Percentiles rank a stretch among this genome's conserved stretches.
These are phyloP conservation scores for Chalciporus sp. DNA, from an alignment of 1,284 basidiomycete genomes.

Conservation along the genomic window DNA sequence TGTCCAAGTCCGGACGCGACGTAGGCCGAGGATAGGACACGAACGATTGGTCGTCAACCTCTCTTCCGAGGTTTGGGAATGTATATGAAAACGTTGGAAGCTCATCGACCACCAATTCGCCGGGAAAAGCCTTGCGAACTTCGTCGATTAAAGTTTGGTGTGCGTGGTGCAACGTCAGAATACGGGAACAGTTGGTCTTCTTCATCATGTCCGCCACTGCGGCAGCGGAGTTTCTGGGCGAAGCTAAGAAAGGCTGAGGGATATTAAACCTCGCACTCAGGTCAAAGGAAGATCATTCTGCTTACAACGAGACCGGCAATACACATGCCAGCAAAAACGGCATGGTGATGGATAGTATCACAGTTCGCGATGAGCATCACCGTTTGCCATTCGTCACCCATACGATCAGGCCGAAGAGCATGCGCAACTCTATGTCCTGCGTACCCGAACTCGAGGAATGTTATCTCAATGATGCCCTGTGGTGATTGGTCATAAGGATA, in stretches of 20 bases:
- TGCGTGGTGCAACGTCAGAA: constrained; percentile 26
- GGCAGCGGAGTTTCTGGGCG: constrained; percentile 31
- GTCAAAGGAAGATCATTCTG: no score
- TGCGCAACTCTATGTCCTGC: constrained; percentile 31
- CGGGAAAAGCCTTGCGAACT: constrained; percentile 8
- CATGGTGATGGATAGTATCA: constrained; percentile 32
- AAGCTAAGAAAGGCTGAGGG: constrained; percentile 38
- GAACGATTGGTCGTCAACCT: constrained; percentile 26
- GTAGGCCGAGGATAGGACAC: constrained; percentile 21
- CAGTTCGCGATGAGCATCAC: constrained; percentile 31
- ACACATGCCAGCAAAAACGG: constrained; percentile 26
- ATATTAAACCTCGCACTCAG: background rate
- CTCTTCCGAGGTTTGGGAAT: constrained; percentile 34
- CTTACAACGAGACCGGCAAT: constrained; percentile 31
- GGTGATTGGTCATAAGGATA: constrained; percentile 12
- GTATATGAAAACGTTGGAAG: constrained; percentile 25
- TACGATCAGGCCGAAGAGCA: constrained; percentile 14
- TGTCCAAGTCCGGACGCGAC: constrained; percentile 9
- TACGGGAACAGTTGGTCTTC: constrained; percentile 29
- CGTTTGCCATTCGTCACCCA: constrained; percentile 21
- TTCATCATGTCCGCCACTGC: constrained; percentile 30
- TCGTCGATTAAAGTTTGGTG: constrained; percentile 23
- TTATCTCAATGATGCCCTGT: constrained; percentile 16
- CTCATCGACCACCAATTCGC: constrained; percentile 21
- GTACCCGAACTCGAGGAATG: constrained; percentile 28